Conservation (phyloP, 1,139 yeast genomes). For the Suhomyces bolitotheri region DNA sequence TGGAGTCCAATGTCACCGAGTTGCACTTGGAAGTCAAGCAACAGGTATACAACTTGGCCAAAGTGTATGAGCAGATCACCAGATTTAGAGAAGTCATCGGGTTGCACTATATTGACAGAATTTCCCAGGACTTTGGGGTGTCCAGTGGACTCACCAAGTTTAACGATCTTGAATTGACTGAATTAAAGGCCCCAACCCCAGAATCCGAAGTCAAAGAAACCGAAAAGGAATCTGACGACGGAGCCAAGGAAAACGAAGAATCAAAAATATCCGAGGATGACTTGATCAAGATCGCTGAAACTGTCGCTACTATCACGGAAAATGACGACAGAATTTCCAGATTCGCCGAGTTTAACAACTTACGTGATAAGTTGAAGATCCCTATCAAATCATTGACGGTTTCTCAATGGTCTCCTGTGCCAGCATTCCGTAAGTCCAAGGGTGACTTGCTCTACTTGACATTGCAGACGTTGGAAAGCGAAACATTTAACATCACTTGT, state of each 20-base stretch:
- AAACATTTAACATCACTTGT: slow-evolving; percentile 74
- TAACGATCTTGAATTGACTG: slow-evolving; percentile 31
- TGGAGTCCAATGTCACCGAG: slow-evolving; percentile 19
- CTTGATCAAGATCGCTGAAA: slow-evolving; percentile 12
- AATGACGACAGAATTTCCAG: slow-evolving; percentile 12
- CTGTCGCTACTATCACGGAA: slow-evolving; percentile 14
- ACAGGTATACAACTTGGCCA: slow-evolving; percentile 41
- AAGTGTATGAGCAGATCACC: slow-evolving; percentile 40
- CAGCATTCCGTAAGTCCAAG: slow-evolving; percentile 56
- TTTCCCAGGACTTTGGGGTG: slow-evolving; percentile 24
- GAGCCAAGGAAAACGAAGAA: slow-evolving; percentile 15
- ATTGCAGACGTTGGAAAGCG: slow-evolving; percentile 78
- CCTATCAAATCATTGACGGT: slow-evolving; percentile 59
- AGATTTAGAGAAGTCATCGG: slow-evolving; percentile 49
- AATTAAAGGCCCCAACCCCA: slow-evolving; percentile 18
- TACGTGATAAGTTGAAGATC: slow-evolving; percentile 27
- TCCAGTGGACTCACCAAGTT: slow-evolving; percentile 27
- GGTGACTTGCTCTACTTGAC: slow-evolving; percentile 84
- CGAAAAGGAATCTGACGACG: slow-evolving; percentile 7
- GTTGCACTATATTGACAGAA: slow-evolving; percentile 41
- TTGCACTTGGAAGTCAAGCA: slow-evolving; percentile 30
- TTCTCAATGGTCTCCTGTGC: slow-evolving; percentile 89
- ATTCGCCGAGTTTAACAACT: slow-evolving; percentile 21
- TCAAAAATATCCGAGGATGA: slow-evolving; percentile 19
- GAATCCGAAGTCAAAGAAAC: slow-evolving; percentile 3